Conservation (phyloP, 2,329 filamentous ascomycete species). For the Aspergillus fischeri region DNA sequence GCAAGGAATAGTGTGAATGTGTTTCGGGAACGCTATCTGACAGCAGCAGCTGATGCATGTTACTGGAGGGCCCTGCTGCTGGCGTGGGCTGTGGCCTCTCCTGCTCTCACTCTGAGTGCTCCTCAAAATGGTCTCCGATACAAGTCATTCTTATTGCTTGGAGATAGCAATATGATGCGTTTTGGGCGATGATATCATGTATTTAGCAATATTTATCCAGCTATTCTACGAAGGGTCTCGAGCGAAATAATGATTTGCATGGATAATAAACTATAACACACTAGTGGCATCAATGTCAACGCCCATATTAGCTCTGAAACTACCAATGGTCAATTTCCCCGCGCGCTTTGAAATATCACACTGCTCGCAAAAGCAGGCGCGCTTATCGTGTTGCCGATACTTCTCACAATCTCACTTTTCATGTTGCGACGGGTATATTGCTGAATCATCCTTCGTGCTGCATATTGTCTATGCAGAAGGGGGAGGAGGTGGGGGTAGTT, state of each 20-base stretch:
- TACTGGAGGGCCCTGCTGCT: constrained; percentile 42
- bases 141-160: background rate
- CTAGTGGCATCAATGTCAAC: background rate
- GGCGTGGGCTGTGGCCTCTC: background rate
- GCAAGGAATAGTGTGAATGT: constrained; percentile 42
- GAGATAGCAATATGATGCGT: background rate
- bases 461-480: constrained; percentile 39
- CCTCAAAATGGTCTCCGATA: background rate
- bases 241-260: background rate
- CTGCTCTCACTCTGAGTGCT: background rate
- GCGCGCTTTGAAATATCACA: no score
- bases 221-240: no score
- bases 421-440: background rate
- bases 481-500: constrained; percentile 60
- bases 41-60: constrained; percentile 47
- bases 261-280: background rate
- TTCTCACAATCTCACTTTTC: background rate
- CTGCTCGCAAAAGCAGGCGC: no score
- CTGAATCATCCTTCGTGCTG: background rate
- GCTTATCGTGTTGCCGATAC: background rate
- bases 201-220: no score
- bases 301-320: background rate
- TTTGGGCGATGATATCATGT: background rate
- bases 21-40: constrained; percentile 49
- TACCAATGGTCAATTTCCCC: background rate